Evolutionary conservation across 2,329 filamentous ascomycete genomes (phyloP).

Genomic region (Ceratocystis huliohia): DNA sequence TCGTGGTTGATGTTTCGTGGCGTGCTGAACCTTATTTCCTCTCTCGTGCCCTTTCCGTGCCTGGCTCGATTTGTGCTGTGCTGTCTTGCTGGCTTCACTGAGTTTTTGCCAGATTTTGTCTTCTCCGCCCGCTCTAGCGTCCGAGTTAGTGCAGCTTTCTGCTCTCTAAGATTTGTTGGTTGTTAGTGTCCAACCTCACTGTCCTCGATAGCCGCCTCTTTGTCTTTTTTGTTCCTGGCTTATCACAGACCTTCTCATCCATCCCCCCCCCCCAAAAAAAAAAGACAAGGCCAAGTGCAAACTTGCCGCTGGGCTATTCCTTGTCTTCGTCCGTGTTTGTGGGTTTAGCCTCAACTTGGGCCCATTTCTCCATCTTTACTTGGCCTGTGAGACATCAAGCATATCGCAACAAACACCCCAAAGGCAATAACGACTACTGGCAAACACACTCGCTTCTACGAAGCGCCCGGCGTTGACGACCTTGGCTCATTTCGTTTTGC

Average conservation of each 20-base stretch:
- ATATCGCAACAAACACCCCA: background rate
- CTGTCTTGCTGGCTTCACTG: background rate
- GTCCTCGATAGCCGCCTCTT: background rate
- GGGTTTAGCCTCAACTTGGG: background rate
- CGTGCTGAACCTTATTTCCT: too few relatives aligned
- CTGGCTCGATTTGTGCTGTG: background rate
- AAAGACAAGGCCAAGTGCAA: background rate
- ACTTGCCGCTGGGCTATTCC: conserved; percentile 7
- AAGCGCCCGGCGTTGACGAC: background rate
- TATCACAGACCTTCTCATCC: background rate
- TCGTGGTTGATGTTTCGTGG: too few relatives aligned
- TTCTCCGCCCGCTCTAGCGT: background rate
- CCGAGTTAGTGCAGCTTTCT: background rate
- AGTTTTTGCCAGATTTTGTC: background rate
- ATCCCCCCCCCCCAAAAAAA: background rate
- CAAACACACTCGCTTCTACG: background rate
- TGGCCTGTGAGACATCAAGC: conserved; percentile 3
- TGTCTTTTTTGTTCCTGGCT: background rate
- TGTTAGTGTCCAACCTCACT: background rate
- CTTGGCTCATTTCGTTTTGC: background rate
- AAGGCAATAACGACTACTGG: background rate
- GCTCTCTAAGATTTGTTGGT: background rate
- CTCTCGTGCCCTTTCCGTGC: too few relatives aligned
- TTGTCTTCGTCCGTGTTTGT: conserved; percentile 8
- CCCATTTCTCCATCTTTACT: conserved; percentile 4